phyloP scores from a whole-genome alignment of 345 rosid species.

The Gossypium stocksii region DNA sequence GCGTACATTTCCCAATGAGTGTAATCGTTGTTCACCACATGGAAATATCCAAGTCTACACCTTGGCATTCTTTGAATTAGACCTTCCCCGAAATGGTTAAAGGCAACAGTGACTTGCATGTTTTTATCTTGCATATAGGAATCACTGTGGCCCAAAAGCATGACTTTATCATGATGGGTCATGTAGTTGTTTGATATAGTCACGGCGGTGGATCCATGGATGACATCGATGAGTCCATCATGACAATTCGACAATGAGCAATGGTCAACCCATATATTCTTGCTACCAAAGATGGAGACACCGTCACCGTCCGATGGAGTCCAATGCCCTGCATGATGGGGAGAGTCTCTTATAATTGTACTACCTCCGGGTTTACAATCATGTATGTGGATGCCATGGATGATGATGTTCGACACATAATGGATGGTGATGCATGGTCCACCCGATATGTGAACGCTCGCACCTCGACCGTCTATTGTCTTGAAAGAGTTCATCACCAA shows the following conservation, averaged over 20 bases:
- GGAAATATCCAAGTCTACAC: slow-evolving; percentile 76
- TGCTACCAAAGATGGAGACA: slow-evolving; percentile 46
- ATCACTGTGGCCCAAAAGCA: slow-evolving; percentile 74
- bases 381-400: slow-evolving; percentile 67
- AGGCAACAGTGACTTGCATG: slow-evolving; percentile 81
- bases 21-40: slow-evolving; percentile 85
- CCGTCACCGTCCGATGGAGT: slow-evolving; percentile 62
- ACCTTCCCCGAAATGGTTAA: slow-evolving; percentile 85
- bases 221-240: slow-evolving; percentile 75
- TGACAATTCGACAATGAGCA: slow-evolving; percentile 69
- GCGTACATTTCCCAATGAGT: slow-evolving; percentile 88
- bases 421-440: slow-evolving; percentile 81
- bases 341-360: slow-evolving; percentile 50
- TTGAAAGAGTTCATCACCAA: slow-evolving; percentile 63
- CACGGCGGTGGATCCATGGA: slow-evolving; percentile 74
- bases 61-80: slow-evolving; percentile 87
- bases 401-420: slow-evolving; percentile 55
- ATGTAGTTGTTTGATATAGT: slow-evolving; percentile 75
- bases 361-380: slow-evolving; percentile 53
- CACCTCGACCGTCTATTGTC: slow-evolving; percentile 79
- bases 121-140: slow-evolving; percentile 52
- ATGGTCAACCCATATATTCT: slow-evolving; percentile 68
- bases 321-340: slow-evolving; percentile 56
- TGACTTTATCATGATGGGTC: slow-evolving; percentile 85
- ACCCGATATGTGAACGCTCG: slow-evolving; percentile 62